Base-by-base conservation (phyloP, 2,329 filamentous ascomycete species). In the Moelleriella libera region DNA sequence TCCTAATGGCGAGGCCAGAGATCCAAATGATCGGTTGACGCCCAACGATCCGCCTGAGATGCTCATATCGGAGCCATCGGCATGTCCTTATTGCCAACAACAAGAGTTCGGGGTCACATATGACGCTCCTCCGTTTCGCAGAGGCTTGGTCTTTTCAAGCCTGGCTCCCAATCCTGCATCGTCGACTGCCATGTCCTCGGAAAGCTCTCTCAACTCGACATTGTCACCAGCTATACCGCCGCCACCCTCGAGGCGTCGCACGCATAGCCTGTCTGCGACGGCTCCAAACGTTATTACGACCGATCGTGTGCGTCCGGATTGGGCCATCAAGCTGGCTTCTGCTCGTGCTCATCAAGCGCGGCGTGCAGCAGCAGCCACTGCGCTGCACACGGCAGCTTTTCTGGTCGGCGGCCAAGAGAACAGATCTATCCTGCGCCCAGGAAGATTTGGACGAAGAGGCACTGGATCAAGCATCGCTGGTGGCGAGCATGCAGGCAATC, bases 31-130 rank as follows among this genome's bases (percentile, higher is more conserved):
- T 41, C 61, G 57, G 2, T 56, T 64, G 3, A 66, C 63, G 11
- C 65, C 72, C 0, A 74, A 78, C 14, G 72, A 76, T 49, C 63
- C 65, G 2, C 70, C 74, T 0, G 78, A 80, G 47, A 76, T 84
- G 61, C 73, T 98, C 12, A 83, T 95, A 1, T 96, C 89, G 6
- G 90, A 97, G 59, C 86, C 92, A 3, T 87, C 92, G 1, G 80
- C 83, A 29, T 98, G 92, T 61, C 92, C 92, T 0, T 98, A 96
- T 64, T 98, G 92, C 63, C 88, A 92, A 45, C 88, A 92, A 55
- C 81, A 88, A 2, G 90, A 98, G 54, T 96, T 97, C 60, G 92
- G 92, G 44, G 85, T 98, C n/a, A 95, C 87, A 0, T 98, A 96
- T 62, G 81, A 90, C 5, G 76, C 88, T 10, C 92, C 92, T 2